These are phyloP conservation scores for Wickerhamomyces alni DNA, from an alignment of 805 yeast genomes.

Conservation along the genomic window DNA sequence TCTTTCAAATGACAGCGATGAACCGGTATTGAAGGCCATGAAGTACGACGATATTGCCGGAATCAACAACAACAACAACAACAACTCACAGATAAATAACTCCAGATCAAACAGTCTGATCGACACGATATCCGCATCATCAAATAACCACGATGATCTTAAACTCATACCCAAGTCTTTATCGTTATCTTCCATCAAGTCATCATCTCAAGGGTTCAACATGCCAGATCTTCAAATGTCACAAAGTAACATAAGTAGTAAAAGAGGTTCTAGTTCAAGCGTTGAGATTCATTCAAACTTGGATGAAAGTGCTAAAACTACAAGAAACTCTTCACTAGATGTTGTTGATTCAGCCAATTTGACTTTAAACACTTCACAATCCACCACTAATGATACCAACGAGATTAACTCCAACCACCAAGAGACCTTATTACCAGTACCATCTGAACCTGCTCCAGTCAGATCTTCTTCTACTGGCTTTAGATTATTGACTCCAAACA, in stretches of 20 bases:
- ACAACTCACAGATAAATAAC: background rate
- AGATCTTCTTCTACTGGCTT: background rate
- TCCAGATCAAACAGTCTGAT: constrained; percentile 3
- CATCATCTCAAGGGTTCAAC: too few species aligned
- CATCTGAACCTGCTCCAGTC: background rate
- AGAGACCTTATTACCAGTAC: background rate
- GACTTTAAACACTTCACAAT: constrained; percentile 3
- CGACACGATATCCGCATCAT: too few species aligned
- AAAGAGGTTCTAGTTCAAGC: background rate
- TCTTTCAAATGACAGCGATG: constrained; percentile 6
- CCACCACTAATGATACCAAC: background rate
- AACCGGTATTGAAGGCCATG: constrained; percentile 15
- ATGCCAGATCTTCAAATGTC: background rate
- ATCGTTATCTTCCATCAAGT: background rate
- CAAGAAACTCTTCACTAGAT: background rate
- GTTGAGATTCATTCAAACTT: background rate
- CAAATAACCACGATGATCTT: too few species aligned
- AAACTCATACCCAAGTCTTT: constrained; percentile 1
- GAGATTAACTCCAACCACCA: background rate
- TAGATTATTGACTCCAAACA: background rate
- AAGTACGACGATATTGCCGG: constrained; percentile 16
- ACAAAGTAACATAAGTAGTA: background rate
- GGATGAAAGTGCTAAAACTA: background rate
- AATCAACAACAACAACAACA: background rate
- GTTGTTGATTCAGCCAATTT: background rate